These are phyloP conservation scores for Harringtonia aguacate DNA, from an alignment of 2,329 filamentous ascomycete species.

Conservation along the genomic window DNA sequence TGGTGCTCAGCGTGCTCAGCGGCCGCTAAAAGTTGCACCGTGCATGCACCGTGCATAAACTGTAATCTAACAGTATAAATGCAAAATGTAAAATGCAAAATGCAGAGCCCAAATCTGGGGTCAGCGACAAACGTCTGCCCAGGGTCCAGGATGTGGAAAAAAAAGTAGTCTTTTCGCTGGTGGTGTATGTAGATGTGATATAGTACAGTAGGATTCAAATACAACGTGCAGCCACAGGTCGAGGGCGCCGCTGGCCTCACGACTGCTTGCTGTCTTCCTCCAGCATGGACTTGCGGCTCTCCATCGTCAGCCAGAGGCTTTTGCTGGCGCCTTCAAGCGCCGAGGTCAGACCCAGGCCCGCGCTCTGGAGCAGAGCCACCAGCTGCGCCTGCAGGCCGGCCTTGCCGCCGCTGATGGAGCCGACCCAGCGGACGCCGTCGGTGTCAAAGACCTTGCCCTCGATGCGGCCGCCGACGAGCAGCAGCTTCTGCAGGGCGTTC, in stretches of 20 bases:
- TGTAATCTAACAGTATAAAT: no score
- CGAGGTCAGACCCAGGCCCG: constrained; percentile 65
- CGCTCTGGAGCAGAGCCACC: constrained; percentile 67
- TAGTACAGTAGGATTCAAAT: no score
- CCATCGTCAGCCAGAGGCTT: constrained; percentile 79
- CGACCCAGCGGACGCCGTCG: constrained; percentile 53
- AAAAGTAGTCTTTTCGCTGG: no score
- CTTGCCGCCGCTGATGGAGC: constrained; percentile 71
- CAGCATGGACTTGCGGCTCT: constrained; percentile 69
- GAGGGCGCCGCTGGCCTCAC: neutral
- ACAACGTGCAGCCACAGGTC: no score
- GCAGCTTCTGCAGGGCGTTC: constrained; percentile 72
- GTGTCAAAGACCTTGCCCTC: constrained; percentile 78
- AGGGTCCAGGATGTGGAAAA: no score
- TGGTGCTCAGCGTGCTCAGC: no score
- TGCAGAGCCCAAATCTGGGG: no score
- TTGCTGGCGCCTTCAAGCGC: constrained; percentile 71
- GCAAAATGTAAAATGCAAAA: no score
- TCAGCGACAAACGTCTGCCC: no score
- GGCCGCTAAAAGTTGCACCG: no score
- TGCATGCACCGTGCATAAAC: no score
- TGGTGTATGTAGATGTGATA: no score
- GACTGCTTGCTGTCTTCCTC: constrained; percentile 52
- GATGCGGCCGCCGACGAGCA: constrained; percentile 76
- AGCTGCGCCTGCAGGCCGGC: constrained; percentile 74